Conservation (phyloP, 176 grass and related monocot species). For the Triticum urartu region DNA sequence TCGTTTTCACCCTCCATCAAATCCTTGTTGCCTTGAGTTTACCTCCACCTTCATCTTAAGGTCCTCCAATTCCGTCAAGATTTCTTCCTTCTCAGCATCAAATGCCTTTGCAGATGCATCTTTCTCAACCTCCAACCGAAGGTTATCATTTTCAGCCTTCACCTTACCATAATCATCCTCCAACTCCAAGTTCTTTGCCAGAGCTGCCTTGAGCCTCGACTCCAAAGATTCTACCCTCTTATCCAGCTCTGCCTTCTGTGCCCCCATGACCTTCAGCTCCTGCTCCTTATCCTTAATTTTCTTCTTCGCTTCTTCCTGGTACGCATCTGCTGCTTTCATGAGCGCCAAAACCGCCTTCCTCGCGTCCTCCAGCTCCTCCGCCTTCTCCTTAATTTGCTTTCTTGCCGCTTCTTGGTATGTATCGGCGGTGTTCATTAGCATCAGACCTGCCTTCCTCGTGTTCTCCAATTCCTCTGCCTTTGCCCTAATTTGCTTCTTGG, state of each 20-base stretch:
- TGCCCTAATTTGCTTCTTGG: background rate
- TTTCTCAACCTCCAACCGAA: background rate
- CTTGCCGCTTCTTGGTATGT: conserved; percentile 1
- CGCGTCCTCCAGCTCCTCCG: background rate
- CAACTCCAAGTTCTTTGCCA: background rate
- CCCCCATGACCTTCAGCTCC: background rate
- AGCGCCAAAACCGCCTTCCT: conserved; percentile 1
- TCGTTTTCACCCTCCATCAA: background rate
- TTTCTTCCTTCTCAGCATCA: background rate
- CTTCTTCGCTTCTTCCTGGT: background rate
- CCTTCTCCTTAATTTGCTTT: background rate
- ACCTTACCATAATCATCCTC: background rate
- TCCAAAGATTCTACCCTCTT: background rate
- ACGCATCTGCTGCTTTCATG: background rate
- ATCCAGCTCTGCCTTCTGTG: background rate
- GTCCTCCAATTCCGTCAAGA: background rate
- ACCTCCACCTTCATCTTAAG: background rate
- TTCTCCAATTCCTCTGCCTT: background rate
- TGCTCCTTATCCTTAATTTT: background rate
- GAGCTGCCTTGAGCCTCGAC: background rate
- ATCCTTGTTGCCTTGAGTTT: background rate
- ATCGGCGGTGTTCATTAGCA: background rate
- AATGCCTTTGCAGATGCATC: background rate
- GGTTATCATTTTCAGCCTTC: background rate
- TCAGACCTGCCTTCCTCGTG: background rate